phyloP scores from a whole-genome alignment of 768 basidiomycete genomes.

The Mycena venus region DNA sequence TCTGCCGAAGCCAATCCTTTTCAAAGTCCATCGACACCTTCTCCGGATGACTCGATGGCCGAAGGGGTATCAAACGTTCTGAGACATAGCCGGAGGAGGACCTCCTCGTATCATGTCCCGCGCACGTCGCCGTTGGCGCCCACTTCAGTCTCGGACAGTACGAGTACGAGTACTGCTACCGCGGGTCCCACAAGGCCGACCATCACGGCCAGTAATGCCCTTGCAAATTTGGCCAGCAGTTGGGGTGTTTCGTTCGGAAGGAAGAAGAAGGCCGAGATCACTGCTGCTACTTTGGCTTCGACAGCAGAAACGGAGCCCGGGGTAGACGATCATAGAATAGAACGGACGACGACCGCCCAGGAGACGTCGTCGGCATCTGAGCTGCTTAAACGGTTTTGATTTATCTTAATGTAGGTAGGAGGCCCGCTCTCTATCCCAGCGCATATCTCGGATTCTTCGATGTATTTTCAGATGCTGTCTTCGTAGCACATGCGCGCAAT shows the following conservation, averaged over 20 bases:
- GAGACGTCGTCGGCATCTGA: constrained; percentile 55
- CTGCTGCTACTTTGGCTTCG: constrained; percentile 39
- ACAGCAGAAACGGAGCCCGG: constrained; percentile 37
- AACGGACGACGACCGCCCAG: constrained; percentile 12
- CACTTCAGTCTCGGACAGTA: constrained; percentile 38
- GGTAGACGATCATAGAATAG: constrained; percentile 39
- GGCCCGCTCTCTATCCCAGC: too few species aligned
- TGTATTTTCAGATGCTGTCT: neutral
- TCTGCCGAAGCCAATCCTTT: constrained; percentile 58
- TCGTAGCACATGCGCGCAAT: neutral
- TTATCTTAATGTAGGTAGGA: constrained; percentile 7
- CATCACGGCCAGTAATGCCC: constrained; percentile 62
- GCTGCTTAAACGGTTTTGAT: constrained; percentile 52
- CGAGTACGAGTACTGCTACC: constrained; percentile 41
- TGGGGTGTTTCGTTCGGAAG: constrained; percentile 78
- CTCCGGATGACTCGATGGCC: constrained; percentile 71
- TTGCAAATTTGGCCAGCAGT: constrained; percentile 72
- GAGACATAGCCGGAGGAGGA: constrained; percentile 61
- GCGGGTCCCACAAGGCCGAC: constrained; percentile 45
- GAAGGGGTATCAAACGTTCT: constrained; percentile 69
- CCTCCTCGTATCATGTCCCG: constrained; percentile 71
- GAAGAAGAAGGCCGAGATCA: constrained; percentile 57
- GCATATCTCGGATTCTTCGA: neutral
- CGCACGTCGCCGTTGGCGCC: constrained; percentile 62
- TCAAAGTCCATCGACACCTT: constrained; percentile 60